Conservation (phyloP, 75 land plant species). For the Azolla pinnata region DNA sequence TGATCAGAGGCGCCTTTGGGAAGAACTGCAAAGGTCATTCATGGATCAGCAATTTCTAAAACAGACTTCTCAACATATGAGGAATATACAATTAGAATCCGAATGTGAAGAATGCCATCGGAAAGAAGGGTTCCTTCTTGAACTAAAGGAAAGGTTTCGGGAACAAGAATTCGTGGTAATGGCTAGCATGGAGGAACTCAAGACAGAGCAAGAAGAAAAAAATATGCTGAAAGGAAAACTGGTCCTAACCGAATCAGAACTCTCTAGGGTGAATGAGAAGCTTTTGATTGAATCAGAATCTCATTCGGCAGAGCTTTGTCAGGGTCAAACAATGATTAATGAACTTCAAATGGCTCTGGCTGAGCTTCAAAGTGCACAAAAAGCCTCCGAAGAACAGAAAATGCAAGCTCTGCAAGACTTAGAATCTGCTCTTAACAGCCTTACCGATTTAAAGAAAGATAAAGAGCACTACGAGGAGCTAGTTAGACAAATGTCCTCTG, state of each 20-base stretch:
- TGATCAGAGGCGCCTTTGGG: background rate
- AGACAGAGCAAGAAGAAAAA: constrained; percentile 30
- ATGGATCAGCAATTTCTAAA: background rate
- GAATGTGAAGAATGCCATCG: constrained; percentile 17
- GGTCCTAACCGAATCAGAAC: constrained; percentile 17
- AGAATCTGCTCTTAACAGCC: constrained; percentile 32
- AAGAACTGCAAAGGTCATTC: background rate
- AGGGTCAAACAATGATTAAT: too few species aligned
- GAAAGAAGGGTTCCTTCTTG: constrained; percentile 32
- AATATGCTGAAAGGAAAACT: constrained; percentile 36
- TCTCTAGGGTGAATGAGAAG: constrained; percentile 40
- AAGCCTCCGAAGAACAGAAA: constrained; percentile 54
- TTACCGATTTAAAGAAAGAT: constrained; percentile 33
- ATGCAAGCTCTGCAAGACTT: constrained; percentile 33
- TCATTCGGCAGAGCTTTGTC: constrained; percentile 39
- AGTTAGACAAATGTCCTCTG: constrained; percentile 38
- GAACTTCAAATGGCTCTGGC: constrained; percentile 58
- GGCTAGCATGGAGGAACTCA: constrained; percentile 32
- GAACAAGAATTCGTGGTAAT: constrained; percentile 38
- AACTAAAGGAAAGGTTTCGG: constrained; percentile 35
- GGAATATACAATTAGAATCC: background rate
- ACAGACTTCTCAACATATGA: background rate
- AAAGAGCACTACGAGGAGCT: constrained; percentile 39
- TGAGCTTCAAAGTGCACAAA: constrained; percentile 53
- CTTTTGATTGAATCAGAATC: constrained; percentile 32